Percentiles rank a stretch among this genome's conserved stretches.
These are phyloP conservation scores for Acacia concinna DNA, from an alignment of 331 rosid genomes.

Conservation along the genomic window DNA sequence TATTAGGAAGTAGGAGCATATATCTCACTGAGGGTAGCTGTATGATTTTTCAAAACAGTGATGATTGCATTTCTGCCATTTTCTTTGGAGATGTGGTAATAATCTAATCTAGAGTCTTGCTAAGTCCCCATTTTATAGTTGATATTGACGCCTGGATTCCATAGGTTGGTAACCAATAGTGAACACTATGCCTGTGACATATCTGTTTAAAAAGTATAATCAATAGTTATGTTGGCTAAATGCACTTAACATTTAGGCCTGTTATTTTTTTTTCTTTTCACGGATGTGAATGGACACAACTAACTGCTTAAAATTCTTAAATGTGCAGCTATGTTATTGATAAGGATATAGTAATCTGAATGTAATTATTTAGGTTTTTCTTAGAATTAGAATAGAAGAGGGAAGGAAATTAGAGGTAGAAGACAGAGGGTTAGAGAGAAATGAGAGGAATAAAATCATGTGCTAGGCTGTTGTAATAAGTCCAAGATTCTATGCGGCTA, in stretches of 20 bases:
- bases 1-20: not conserved
- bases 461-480: too few relatives aligned
- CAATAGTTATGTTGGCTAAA: not conserved
- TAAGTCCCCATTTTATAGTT: not conserved
- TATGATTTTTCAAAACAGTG: not conserved
- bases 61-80: not conserved
- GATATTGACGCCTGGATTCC: not conserved
- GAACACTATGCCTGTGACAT: constrained; percentile 2
- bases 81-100: not conserved
- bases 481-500: too few relatives aligned
- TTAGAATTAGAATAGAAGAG: too few relatives aligned
- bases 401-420: too few relatives aligned
- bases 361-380: too few relatives aligned
- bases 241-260: constrained; percentile 13
- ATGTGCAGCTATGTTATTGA: constrained; percentile 91
- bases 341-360: too few relatives aligned
- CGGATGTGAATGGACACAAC: constrained; percentile 7
- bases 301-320: constrained; percentile 16
- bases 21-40: not conserved
- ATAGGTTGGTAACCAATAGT: not conserved
- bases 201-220: constrained; percentile 11
- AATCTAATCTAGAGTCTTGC: not conserved
- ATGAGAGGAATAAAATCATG: too few relatives aligned
- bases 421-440: too few relatives aligned
- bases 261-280: constrained; percentile 1